These are phyloP conservation scores for Candida tropicalis DNA, from an alignment of 1,139 yeast species.

Conservation along the genomic window DNA sequence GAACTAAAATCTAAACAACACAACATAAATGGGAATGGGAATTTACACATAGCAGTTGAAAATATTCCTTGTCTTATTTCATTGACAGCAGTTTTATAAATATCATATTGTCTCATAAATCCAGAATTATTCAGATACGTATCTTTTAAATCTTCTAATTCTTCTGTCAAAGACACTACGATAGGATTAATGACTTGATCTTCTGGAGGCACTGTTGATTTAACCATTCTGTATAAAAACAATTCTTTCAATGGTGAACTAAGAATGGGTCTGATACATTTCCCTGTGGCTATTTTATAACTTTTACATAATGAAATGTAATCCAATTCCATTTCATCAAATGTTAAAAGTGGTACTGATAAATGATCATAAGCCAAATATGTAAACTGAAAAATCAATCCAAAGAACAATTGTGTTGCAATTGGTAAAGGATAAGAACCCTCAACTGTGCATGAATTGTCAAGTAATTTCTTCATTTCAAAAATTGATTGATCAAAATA, in stretches of 20 bases:
- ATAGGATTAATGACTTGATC: neutral
- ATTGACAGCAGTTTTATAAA: neutral
- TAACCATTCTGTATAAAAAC: slow-evolving; percentile 2
- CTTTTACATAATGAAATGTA: neutral
- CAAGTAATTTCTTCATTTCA: neutral
- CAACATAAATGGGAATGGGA: slow-evolving; percentile 4
- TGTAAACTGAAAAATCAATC: neutral
- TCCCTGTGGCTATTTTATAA: neutral
- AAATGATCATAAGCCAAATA: slow-evolving; percentile 1
- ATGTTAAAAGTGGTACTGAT: slow-evolving; percentile 1
- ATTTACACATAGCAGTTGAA: neutral
- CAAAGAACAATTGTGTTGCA: slow-evolving; percentile 2
- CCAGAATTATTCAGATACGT: neutral
- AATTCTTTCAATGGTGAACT: neutral
- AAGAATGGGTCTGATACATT: slow-evolving; percentile 3
- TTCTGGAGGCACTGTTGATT: neutral
- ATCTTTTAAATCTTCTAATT: neutral
- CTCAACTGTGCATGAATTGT: neutral
- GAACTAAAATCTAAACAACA: slow-evolving; percentile 1
- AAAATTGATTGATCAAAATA: neutral
- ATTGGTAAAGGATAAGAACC: neutral
- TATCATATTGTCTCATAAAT: neutral
- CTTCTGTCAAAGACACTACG: neutral
- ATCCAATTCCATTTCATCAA: slow-evolving; percentile 1
- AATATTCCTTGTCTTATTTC: slow-evolving; percentile 4